Base-by-base conservation (phyloP, 202 grass and related monocot genomes). In the Hordeum pubiflorum region DNA sequence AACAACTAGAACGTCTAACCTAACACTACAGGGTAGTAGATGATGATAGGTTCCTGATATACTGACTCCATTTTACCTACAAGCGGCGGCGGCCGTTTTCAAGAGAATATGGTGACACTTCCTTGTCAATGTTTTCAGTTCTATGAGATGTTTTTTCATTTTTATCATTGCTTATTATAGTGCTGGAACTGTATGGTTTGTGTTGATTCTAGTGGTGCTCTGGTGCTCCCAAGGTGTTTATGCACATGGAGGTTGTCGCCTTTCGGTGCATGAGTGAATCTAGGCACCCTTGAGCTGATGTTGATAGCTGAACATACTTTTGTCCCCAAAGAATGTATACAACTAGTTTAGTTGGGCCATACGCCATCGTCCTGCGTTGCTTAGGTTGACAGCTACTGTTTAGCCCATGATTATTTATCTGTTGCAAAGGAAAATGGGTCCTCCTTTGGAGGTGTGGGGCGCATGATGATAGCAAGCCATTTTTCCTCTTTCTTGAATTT, bases 261-360 rank as follows among this genome's bases (percentile, higher is more conserved):
- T 72, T 43, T 50, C 9, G 41, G 69, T 48, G 41, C 40, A 48
- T 48, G 7, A 72, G 40, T 72, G 31, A 75, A 75, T 62, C 41
- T 32, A 85, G 72, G 66, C 57, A 17, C 54, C 40, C 44, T 38
- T 40, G 4, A 82, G 9, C 41, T 72, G 77, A 73, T 82, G 58
- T 59, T 58, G 66, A 85, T 86, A 59, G 73, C 50, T 82, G 48
- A 86, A 82, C 74, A 79, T 83, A 75, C 55, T 82, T 57, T 82
- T 67, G 79, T 83, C 79, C 78, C 61, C 60, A 67, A 33, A 79
- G 66, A 79, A 69, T 75, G 4, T 23, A 39, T 32, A 18, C 2
- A 8, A n/a, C 59, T 73, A 31, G 40, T 81, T 78, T 78, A 87
- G 48, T 7, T 52, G 6, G 50, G 31, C 63, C 55, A 29, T 54